These are phyloP conservation scores for Eucalyptus polyanthemos DNA, from an alignment of 345 rosid genomes.

Conservation along the genomic window DNA sequence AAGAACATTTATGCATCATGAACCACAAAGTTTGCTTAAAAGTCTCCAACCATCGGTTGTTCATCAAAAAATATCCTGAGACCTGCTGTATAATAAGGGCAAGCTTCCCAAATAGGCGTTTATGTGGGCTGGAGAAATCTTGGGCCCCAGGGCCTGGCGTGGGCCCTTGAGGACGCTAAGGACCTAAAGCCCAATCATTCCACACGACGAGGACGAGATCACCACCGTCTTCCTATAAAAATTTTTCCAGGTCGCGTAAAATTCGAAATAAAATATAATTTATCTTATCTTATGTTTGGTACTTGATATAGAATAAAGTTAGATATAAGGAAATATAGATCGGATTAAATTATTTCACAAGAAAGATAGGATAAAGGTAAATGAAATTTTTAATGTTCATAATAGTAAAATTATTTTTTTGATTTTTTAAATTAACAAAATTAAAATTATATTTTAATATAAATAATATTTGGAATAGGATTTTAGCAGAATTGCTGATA, in stretches of 20 bases:
- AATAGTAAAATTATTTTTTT: too few relatives aligned
- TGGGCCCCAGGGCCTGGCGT: too few relatives aligned
- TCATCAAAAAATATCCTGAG: background rate
- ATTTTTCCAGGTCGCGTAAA: accelerated
- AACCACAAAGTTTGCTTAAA: background rate
- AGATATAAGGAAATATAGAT: accelerated
- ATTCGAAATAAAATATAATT: accelerated
- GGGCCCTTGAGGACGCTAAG: too few relatives aligned
- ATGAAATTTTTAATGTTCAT: too few relatives aligned
- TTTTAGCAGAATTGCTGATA: too few relatives aligned
- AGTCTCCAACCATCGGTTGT: background rate
- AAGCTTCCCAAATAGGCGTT: background rate
- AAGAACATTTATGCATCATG: background rate
- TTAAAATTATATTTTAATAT: too few relatives aligned
- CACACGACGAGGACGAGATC: accelerated
- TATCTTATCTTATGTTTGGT: accelerated
- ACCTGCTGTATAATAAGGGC: background rate
- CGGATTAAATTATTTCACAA: accelerated
- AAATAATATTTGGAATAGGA: too few relatives aligned
- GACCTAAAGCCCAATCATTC: too few relatives aligned
- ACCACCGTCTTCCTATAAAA: background rate
- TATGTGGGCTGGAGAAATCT: too few relatives aligned
- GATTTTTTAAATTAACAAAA: too few relatives aligned
- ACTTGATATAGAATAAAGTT: too few relatives aligned
- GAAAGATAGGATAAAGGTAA: accelerated